Evolutionary conservation across 768 basidiomycete genomes (phyloP).

Genomic region (Xerocomellus intermedius): DNA sequence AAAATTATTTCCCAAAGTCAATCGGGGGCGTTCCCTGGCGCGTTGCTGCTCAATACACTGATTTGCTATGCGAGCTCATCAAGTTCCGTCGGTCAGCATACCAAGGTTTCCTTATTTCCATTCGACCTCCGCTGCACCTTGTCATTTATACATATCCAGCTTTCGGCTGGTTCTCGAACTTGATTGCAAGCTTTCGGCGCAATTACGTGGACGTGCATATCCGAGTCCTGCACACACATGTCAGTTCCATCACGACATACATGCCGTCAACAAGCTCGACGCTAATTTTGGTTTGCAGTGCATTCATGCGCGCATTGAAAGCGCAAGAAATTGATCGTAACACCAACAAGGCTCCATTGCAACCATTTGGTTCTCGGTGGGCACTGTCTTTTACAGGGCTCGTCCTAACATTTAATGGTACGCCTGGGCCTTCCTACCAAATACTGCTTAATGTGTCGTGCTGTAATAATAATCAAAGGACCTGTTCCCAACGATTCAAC

Average conservation of each 20-base stretch:
- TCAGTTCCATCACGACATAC: conserved; percentile 12
- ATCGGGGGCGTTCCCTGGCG: conserved; percentile 34
- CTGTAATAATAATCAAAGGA: conserved; percentile 4
- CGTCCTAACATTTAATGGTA: conserved; percentile 58
- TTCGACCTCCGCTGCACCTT: conserved; percentile 21
- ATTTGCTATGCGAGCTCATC: conserved; percentile 38
- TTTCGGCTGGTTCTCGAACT: conserved; percentile 28
- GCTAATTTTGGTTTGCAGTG: conserved; percentile 11
- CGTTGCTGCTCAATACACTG: conserved; percentile 45
- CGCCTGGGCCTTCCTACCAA: neutral
- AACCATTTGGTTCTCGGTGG: conserved; percentile 60
- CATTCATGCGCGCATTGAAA: conserved; percentile 24
- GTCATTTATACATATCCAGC: conserved; percentile 7
- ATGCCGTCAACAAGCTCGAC: conserved; percentile 6
- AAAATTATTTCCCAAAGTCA: conserved; percentile 37
- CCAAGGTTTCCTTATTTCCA: conserved; percentile 23
- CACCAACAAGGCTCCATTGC: conserved; percentile 55
- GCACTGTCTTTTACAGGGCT: conserved; percentile 51
- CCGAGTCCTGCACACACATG: conserved; percentile 28
- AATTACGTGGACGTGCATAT: conserved; percentile 38
- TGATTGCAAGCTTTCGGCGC: conserved; percentile 31
- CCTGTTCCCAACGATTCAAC: conserved; percentile 13
- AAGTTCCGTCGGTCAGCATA: conserved; percentile 45
- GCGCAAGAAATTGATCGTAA: conserved; percentile 43
- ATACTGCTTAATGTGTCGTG: conserved; percentile 10